Evolutionary conservation across 139 green algal genomes (phyloP).

Genomic region (Haematococcus lacustris): DNA sequence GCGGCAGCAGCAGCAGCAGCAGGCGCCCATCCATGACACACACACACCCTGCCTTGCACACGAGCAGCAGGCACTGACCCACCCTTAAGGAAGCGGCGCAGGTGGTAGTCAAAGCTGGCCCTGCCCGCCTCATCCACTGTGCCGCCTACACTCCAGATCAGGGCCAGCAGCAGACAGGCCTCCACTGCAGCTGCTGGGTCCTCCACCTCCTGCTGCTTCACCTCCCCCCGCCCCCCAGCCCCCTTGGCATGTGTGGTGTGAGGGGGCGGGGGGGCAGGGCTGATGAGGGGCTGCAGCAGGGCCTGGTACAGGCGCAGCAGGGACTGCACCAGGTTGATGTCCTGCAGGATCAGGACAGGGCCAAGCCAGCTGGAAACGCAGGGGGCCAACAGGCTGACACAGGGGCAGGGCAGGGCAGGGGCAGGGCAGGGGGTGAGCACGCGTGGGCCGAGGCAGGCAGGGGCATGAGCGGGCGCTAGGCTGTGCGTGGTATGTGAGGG

Average conservation of each 20-base stretch:
- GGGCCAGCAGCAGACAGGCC: constrained; percentile 42
- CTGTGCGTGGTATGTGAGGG: too few relatives aligned
- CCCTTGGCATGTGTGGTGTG: not conserved
- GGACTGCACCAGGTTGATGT: constrained; percentile 41
- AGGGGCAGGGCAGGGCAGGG: too few relatives aligned
- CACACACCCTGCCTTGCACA: not conserved
- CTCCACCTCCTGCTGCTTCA: too few relatives aligned
- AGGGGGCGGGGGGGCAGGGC: constrained; percentile 3
- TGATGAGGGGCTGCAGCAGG: constrained; percentile 20
- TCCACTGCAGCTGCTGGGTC: constrained; percentile 19
- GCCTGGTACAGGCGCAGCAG: constrained; percentile 32
- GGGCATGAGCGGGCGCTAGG: too few relatives aligned
- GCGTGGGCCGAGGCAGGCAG: too few relatives aligned
- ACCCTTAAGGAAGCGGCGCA: constrained; percentile 19
- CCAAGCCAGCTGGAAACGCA: too few relatives aligned
- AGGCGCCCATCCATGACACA: too few relatives aligned
- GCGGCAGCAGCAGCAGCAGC: too few relatives aligned
- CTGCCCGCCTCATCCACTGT: constrained; percentile 38
- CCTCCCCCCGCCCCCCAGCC: too few relatives aligned
- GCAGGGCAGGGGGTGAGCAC: too few relatives aligned
- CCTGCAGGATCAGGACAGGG: too few relatives aligned
- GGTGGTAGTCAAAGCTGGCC: constrained; percentile 4
- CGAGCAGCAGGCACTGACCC: not conserved
- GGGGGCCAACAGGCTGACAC: too few relatives aligned
- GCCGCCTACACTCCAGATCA: constrained; percentile 52